Conservation (phyloP, 2,329 filamentous ascomycete genomes). For the Cordyceps farinosa region DNA sequence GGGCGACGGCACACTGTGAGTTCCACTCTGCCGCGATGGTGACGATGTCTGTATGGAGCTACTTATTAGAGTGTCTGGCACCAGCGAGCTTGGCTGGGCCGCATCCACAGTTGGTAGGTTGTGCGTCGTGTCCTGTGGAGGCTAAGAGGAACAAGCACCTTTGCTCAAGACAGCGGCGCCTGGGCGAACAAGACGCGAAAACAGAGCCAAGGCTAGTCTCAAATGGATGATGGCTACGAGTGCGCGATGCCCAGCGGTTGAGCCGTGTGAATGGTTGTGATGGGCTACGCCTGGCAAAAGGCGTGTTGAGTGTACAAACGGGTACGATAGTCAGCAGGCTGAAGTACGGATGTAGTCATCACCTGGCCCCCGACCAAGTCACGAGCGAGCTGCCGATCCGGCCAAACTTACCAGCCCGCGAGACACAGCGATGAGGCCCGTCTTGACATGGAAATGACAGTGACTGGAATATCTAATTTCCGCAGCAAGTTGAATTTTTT, state of each 20-base stretch:
- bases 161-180: neutral
- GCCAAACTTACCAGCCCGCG: neutral
- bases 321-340: neutral
- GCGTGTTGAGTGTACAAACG: constrained; percentile 5
- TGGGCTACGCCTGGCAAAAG: neutral
- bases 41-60: neutral
- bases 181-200: neutral
- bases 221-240: neutral
- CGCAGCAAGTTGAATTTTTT: too few species aligned
- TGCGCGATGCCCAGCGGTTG: neutral
- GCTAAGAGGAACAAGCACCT: neutral
- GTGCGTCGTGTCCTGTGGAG: neutral
- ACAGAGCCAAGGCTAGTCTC: neutral
- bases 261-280: neutral
- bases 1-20: neutral
- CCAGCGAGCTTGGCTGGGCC: neutral
- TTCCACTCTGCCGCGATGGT: neutral
- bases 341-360: neutral
- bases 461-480: too few species aligned
- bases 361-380: constrained; percentile 2
- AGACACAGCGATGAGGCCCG: neutral
- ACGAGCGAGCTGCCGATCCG: constrained; percentile 8
- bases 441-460: too few species aligned
- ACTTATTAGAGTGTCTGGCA: neutral
- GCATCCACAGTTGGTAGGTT: neutral